Percentiles rank a stretch among this genome's conserved stretches.
These are phyloP conservation scores for Fraxinus velutina DNA, from an alignment of 305 asterid genomes.

Conservation along the genomic window DNA sequence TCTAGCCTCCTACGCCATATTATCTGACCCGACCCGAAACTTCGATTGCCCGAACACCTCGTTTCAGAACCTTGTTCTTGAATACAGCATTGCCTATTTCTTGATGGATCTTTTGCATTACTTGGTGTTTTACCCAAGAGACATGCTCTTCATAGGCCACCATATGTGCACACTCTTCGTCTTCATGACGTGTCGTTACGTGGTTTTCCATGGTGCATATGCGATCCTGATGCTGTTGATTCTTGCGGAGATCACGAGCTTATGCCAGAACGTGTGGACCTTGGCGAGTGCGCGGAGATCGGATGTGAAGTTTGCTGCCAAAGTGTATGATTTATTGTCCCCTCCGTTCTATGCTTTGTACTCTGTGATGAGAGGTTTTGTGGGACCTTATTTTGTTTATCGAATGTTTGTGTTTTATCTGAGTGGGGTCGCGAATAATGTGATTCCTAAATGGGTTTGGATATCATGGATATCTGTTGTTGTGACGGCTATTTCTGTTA, in stretches of 20 bases:
- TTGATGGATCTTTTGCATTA: constrained; percentile 80
- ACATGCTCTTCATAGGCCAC: constrained; percentile 79
- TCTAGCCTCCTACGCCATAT: constrained; percentile 47
- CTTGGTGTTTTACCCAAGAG: constrained; percentile 59
- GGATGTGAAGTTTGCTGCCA: constrained; percentile 62
- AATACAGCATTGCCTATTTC: constrained; percentile 86
- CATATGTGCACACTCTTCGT: constrained; percentile 91
- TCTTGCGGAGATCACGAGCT: constrained; percentile 86
- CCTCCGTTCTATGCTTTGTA: constrained; percentile 83
- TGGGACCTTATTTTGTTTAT: constrained; percentile 72
- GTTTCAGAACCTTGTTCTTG: constrained; percentile 63
- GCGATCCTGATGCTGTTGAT: constrained; percentile 64
- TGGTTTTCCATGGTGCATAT: constrained; percentile 73
- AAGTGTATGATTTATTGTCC: constrained; percentile 50
- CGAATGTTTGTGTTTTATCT: constrained; percentile 56
- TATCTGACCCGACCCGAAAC: constrained; percentile 44
- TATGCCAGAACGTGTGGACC: constrained; percentile 90
- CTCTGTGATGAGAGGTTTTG: constrained; percentile 64
- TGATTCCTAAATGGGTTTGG: constrained; percentile 86
- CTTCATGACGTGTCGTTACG: constrained; percentile 74
- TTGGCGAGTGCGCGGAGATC: constrained; percentile 58
- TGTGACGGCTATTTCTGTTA: constrained; percentile 64
- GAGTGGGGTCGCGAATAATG: constrained; percentile 58
- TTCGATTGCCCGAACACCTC: constrained; percentile 66
- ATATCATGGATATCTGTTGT: constrained; percentile 77